phyloP scores from a whole-genome alignment of 1,284 basidiomycete species.

The Pholiota adiposa region DNA sequence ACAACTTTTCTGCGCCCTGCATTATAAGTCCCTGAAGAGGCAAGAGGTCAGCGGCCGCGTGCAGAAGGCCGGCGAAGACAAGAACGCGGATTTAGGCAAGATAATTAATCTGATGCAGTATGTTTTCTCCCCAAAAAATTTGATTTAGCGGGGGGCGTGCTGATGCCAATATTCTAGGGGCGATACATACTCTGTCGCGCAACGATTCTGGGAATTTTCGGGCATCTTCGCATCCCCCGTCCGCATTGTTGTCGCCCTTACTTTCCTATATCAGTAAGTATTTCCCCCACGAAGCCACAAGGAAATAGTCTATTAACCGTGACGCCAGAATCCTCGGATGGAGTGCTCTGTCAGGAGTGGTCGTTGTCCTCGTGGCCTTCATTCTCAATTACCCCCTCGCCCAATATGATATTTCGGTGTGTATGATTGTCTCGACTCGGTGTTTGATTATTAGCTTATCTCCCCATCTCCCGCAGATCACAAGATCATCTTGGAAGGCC shows the following conservation, averaged over 20 bases:
- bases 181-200: constrained; percentile 71
- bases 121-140: constrained; percentile 24
- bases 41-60: constrained; percentile 64
- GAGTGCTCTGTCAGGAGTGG: constrained; percentile 81
- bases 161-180: constrained; percentile 45
- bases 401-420: constrained; percentile 66
- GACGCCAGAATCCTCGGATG: constrained; percentile 73
- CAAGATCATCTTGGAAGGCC: constrained; percentile 66
- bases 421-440: constrained; percentile 23
- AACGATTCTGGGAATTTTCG: constrained; percentile 74
- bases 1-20: constrained; percentile 72
- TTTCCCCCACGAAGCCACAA: not conserved
- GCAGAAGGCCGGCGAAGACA: constrained; percentile 43
- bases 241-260: constrained; percentile 72
- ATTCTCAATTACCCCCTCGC: constrained; percentile 69
- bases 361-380: constrained; percentile 69
- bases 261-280: constrained; percentile 76
- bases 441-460: constrained; percentile 4
- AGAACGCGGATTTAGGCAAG: constrained; percentile 67
- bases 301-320: not conserved
- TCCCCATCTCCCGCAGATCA: constrained; percentile 46
- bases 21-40: constrained; percentile 69
- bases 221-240: constrained; percentile 73
- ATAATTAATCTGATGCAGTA: constrained; percentile 77
- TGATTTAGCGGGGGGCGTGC: not conserved